These are phyloP conservation scores for Cutaneotrichosporon sp. DNA, from an alignment of 1,284 basidiomycete species.

Conservation along the genomic window DNA sequence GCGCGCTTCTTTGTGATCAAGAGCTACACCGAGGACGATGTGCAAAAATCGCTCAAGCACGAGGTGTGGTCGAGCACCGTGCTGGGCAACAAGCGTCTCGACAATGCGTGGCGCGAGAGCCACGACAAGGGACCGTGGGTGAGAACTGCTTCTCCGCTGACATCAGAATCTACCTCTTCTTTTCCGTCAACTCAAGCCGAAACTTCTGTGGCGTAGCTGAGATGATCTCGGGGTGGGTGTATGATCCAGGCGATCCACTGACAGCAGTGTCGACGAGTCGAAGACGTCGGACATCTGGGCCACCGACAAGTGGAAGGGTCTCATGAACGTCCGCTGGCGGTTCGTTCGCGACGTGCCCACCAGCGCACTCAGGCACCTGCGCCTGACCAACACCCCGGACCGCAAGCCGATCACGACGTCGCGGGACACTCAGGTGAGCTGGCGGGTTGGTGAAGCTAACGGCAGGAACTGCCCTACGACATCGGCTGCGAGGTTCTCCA, in stretches of 20 bases:
- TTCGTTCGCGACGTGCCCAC: slow-evolving; percentile 94
- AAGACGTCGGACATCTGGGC: slow-evolving; percentile 79
- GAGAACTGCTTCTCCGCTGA: not conserved
- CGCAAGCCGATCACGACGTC: slow-evolving; percentile 95
- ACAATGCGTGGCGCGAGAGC: slow-evolving; percentile 91
- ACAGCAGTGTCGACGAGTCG: slow-evolving; percentile 54
- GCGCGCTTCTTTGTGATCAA: slow-evolving; percentile 96
- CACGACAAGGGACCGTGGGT: slow-evolving; percentile 68
- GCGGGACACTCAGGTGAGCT: slow-evolving; percentile 36
- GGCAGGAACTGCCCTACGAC: slow-evolving; percentile 77
- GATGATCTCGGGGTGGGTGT: slow-evolving; percentile 79
- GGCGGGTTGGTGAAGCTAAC: not conserved
- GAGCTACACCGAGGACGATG: slow-evolving; percentile 95
- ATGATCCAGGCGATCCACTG: not conserved
- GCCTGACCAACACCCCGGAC: slow-evolving; percentile 84
- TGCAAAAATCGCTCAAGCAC: slow-evolving; percentile 93
- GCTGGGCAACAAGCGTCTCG: slow-evolving; percentile 90
- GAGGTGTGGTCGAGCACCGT: slow-evolving; percentile 97
- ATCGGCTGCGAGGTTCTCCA: slow-evolving; percentile 91
- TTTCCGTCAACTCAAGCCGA: slow-evolving; percentile 92
- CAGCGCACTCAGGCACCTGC: slow-evolving; percentile 44
- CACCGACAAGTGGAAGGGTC: slow-evolving; percentile 97
- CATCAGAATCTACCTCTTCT: slow-evolving; percentile 79
- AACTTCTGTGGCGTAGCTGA: slow-evolving; percentile 98
- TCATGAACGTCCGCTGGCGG: slow-evolving; percentile 93